Percentiles rank a stretch among this genome's conserved stretches.
These are phyloP conservation scores for Kwoniella botswanensis DNA, from an alignment of 768 basidiomycete genomes.

Conservation along the genomic window DNA sequence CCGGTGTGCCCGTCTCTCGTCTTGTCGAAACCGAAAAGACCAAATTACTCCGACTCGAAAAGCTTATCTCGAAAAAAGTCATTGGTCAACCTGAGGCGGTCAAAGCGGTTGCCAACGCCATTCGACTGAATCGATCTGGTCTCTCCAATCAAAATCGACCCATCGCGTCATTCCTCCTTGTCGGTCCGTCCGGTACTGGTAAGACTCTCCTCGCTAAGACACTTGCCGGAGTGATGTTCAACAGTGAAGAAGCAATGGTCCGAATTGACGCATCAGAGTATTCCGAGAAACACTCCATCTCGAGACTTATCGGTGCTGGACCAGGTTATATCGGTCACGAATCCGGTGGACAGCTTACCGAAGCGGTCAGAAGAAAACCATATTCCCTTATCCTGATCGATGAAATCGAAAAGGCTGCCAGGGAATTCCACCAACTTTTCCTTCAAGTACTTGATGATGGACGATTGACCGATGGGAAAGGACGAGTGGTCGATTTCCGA, in stretches of 20 bases:
- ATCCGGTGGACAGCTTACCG: conserved; percentile 57
- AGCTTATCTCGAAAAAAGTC: conserved; percentile 55
- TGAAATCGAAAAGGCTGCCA: conserved; percentile 60
- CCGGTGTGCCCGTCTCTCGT: conserved; percentile 84
- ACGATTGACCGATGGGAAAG: conserved; percentile 60
- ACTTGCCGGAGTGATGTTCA: conserved; percentile 59
- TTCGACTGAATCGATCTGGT: conserved; percentile 58
- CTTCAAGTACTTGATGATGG: conserved; percentile 62
- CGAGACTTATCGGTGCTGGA: conserved; percentile 56
- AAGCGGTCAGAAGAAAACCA: conserved; percentile 56
- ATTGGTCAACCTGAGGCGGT: conserved; percentile 83
- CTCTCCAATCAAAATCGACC: conserved; percentile 57
- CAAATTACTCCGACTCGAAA: conserved; percentile 58
- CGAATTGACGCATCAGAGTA: conserved; percentile 65
- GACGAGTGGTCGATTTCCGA: conserved; percentile 59
- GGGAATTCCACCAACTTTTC: conserved; percentile 61
- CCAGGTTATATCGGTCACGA: conserved; percentile 59
- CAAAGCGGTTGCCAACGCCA: conserved; percentile 58
- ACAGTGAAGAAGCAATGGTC: conserved; percentile 57
- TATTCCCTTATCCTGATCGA: conserved; percentile 59
- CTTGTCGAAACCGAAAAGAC: conserved; percentile 61
- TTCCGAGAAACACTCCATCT: conserved; percentile 64
- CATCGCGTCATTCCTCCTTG: conserved; percentile 57
- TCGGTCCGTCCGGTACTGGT: conserved; percentile 59
- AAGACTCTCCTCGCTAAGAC: conserved; percentile 59